These are phyloP conservation scores for Meyerozyma guilliermondii DNA, from an alignment of 1,139 yeast species.

Conservation along the genomic window DNA sequence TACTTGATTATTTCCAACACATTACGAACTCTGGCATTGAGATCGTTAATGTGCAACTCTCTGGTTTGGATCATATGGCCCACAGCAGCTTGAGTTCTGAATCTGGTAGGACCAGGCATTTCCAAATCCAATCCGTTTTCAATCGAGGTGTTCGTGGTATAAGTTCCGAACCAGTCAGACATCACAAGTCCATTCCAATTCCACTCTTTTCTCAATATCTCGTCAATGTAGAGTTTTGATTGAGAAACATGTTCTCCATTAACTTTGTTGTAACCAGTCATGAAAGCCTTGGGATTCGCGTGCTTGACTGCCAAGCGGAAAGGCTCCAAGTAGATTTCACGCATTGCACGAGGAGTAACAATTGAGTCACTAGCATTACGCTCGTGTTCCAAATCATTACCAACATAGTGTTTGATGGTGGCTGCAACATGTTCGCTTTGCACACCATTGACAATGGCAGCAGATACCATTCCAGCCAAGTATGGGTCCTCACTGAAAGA, in stretches of 20 bases:
- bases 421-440: conserved; percentile 17
- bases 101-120: conserved; percentile 17
- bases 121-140: conserved; percentile 18
- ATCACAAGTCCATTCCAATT: conserved; percentile 14
- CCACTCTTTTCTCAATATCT: conserved; percentile 16
- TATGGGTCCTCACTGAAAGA: conserved; percentile 31
- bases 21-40: conserved; percentile 13
- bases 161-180: conserved; percentile 18
- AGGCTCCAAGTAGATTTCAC: conserved; percentile 18
- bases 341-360: conserved; percentile 15
- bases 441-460: conserved; percentile 25
- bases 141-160: conserved; percentile 12
- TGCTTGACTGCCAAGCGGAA: conserved; percentile 15
- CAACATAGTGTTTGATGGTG: conserved; percentile 11
- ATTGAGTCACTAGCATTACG: conserved; percentile 12
- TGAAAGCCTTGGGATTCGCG: conserved; percentile 13
- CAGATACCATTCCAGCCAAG: conserved; percentile 26
- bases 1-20: conserved; percentile 14
- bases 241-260: conserved; percentile 15
- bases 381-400: conserved; percentile 11
- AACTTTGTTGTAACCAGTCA: conserved; percentile 17
- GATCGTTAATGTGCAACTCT: conserved; percentile 12
- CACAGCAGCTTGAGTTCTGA: conserved; percentile 2
- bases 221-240: conserved; percentile 11
- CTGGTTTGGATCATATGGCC: conserved; percentile 5